These are phyloP conservation scores for Lasiodiplodia citricola DNA, from an alignment of 2,329 filamentous ascomycete genomes.

Conservation along the genomic window DNA sequence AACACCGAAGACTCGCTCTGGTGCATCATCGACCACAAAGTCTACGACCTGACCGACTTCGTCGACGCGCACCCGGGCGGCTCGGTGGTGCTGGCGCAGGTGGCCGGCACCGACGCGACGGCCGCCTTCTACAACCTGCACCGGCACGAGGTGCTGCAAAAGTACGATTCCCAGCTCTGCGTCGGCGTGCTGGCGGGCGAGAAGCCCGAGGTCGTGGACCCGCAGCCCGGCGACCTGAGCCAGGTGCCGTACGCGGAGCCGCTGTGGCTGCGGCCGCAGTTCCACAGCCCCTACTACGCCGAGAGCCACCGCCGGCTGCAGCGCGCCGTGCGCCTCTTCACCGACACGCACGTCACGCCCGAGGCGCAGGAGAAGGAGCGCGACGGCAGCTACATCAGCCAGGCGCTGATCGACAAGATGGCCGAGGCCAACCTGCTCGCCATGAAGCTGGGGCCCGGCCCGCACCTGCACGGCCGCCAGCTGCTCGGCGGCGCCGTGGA, in stretches of 20 bases:
- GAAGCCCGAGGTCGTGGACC: constrained; percentile 73
- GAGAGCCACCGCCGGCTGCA: constrained; percentile 74
- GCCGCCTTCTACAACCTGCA: constrained; percentile 90
- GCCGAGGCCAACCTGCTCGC: constrained; percentile 74
- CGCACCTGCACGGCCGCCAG: constrained; percentile 74
- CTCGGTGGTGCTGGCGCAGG: constrained; percentile 77
- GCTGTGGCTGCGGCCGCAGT: constrained; percentile 77
- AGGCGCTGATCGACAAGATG: constrained; percentile 78
- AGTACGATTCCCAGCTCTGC: constrained; percentile 71
- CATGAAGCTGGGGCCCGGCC: constrained; percentile 83
- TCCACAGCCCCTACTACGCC: constrained; percentile 80
- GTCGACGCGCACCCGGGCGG: constrained; percentile 85
- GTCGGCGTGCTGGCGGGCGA: constrained; percentile 79
- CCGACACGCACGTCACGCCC: constrained; percentile 71
- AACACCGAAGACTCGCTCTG: constrained; percentile 77
- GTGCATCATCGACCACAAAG: constrained; percentile 84
- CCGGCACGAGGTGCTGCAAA: constrained; percentile 83
- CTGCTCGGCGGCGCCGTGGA: constrained; percentile 69
- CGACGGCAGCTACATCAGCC: constrained; percentile 71
- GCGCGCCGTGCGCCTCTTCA: constrained; percentile 73
- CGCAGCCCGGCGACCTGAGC: constrained; percentile 73
- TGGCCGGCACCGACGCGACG: constrained; percentile 82
- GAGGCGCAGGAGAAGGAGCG: constrained; percentile 79
- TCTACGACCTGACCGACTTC: constrained; percentile 88
- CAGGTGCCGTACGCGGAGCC: constrained; percentile 84